Evolutionary conservation across 495 filamentous ascomycete species (phyloP).

Genomic region (Platismatia glauca): DNA sequence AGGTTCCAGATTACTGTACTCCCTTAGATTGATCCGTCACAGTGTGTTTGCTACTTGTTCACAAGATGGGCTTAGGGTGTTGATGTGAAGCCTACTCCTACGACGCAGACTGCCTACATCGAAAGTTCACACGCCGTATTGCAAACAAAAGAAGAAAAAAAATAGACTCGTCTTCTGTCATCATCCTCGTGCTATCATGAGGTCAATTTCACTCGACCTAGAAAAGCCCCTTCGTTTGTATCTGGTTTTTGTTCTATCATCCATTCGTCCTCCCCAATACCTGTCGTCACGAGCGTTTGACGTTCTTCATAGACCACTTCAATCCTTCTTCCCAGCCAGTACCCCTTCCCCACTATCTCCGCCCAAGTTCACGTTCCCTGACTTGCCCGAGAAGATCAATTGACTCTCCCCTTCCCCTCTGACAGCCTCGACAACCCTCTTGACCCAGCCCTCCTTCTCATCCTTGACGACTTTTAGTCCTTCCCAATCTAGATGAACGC

Average conservation of each 20-base stretch:
- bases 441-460: constrained; percentile 5
- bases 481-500: constrained; percentile 13
- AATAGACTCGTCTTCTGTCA: background rate
- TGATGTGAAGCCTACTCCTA: background rate
- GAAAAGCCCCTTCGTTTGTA: background rate
- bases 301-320: background rate
- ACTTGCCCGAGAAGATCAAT: constrained; percentile 11
- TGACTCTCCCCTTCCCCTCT: constrained; percentile 14
- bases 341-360: constrained; percentile 4
- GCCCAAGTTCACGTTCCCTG: constrained; percentile 15
- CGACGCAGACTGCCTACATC: background rate
- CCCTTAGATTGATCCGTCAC: no score
- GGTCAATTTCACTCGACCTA: background rate
- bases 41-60: background rate
- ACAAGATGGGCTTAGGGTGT: background rate
- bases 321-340: background rate
- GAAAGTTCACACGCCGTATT: background rate
- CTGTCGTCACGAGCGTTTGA: background rate
- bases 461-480: constrained; percentile 16
- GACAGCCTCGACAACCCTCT: constrained; percentile 13
- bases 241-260: background rate
- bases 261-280: background rate
- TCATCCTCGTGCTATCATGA: background rate
- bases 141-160: background rate
- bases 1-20: no score